Evolutionary conservation across 1,284 basidiomycete genomes (phyloP).

Genomic region (Crepidotus sp.): DNA sequence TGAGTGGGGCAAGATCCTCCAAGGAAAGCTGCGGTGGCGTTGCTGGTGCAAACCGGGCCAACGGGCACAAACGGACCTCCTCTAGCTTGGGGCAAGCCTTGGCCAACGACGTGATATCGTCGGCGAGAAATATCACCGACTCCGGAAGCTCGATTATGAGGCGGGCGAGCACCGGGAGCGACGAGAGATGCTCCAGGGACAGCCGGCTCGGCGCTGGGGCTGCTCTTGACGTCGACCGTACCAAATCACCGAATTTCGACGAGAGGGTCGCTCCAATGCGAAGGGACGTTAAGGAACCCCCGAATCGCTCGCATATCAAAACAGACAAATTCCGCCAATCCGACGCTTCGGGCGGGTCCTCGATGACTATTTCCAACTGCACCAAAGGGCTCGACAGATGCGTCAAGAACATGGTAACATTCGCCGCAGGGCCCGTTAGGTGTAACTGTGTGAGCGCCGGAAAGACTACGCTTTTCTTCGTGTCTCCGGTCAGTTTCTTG

Average conservation of each 20-base stretch:
- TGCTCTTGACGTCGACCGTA: constrained; percentile 54
- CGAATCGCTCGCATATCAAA: constrained; percentile 54
- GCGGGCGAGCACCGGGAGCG: constrained; percentile 43
- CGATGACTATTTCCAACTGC: constrained; percentile 61
- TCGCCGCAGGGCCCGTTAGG: constrained; percentile 58
- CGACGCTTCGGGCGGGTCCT: constrained; percentile 61
- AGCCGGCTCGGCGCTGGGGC: constrained; percentile 48
- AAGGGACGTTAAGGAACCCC: constrained; percentile 47
- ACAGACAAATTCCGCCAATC: constrained; percentile 65
- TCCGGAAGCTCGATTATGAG: constrained; percentile 71
- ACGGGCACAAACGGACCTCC: constrained; percentile 53
- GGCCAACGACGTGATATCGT: constrained; percentile 50
- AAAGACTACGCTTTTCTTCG: constrained; percentile 46
- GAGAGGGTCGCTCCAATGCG: constrained; percentile 52
- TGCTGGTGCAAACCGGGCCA: constrained; percentile 51
- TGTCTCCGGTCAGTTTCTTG: constrained; percentile 47
- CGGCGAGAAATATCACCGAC: constrained; percentile 52
- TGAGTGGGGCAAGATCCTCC: constrained; percentile 51
- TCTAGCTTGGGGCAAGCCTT: constrained; percentile 58
- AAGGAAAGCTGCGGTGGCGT: constrained; percentile 48
- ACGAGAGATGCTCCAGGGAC: constrained; percentile 48
- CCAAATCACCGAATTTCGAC: constrained; percentile 57
- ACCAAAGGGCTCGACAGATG: constrained; percentile 53
- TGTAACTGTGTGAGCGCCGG: constrained; percentile 48
- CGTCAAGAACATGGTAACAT: constrained; percentile 59